These are phyloP conservation scores for Fonsecaea pedrosoi DNA, from an alignment of 2,329 filamentous ascomycete genomes.

Conservation along the genomic window DNA sequence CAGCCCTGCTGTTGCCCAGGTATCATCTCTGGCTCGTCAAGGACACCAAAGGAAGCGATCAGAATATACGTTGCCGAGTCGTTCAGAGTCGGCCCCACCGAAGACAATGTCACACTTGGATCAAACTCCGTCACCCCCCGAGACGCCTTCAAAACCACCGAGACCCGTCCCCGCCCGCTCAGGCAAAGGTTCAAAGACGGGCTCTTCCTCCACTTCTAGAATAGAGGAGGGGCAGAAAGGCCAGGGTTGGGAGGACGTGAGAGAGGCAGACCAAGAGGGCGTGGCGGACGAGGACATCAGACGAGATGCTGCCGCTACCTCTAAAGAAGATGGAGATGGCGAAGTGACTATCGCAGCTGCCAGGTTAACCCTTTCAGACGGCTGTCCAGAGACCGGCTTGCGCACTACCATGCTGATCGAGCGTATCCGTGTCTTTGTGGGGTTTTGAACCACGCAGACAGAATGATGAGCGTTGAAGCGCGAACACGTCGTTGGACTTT, in stretches of 20 bases:
- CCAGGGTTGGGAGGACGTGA: neutral
- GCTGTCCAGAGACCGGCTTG: no score
- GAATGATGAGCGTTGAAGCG: no score
- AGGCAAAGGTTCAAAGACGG: neutral
- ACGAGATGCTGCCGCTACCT: neutral
- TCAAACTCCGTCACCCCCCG: neutral
- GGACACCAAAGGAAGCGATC: neutral
- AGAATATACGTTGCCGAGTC: neutral
- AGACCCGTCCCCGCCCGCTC: neutral
- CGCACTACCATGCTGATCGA: no score
- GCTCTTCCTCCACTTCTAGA: neutral
- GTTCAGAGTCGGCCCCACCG: neutral
- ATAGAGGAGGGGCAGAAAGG: neutral
- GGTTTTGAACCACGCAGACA: no score
- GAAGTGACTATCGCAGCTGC: neutral
- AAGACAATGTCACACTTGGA: neutral
- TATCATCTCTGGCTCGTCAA: neutral
- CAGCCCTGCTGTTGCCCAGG: neutral
- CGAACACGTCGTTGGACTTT: no score
- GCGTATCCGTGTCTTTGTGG: no score
- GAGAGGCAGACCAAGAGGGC: neutral
- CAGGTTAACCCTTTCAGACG: neutral
- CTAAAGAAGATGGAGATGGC: neutral
- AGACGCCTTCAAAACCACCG: neutral
- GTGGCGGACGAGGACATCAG: neutral